phyloP scores from a whole-genome alignment of 2,329 filamentous ascomycete genomes.

The Macroventuria anomochaeta region DNA sequence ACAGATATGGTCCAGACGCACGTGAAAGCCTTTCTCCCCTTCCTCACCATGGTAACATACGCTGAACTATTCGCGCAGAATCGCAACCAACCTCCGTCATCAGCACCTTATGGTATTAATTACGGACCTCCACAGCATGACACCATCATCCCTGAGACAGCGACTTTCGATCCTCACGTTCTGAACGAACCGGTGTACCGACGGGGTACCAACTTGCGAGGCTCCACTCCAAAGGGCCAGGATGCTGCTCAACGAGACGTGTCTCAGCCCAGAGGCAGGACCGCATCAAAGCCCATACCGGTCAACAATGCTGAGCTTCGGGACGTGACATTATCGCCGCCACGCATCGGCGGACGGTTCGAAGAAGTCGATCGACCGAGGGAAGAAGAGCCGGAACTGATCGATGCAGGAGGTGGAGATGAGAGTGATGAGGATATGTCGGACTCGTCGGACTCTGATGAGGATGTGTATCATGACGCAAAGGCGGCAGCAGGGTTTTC shows the following conservation, averaged over 20 bases:
- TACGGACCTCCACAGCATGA: neutral
- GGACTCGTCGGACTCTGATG: no score
- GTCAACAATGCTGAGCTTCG: neutral
- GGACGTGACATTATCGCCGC: neutral
- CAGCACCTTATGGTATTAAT: no score
- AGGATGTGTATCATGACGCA: no score
- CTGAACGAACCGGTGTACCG: neutral
- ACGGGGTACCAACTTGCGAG: neutral
- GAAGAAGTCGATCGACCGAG: neutral
- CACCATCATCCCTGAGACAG: neutral
- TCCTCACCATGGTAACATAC: neutral
- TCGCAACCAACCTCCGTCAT: neutral
- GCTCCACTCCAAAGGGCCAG: neutral
- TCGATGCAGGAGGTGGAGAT: neutral
- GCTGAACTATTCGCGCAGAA: neutral
- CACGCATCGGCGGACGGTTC: neutral
- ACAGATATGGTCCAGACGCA: neutral
- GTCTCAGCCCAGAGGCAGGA: no score
- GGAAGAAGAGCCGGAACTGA: neutral
- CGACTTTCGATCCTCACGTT: neutral
- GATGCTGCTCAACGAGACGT: neutral
- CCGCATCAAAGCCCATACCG: neutral
- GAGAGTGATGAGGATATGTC: neutral
- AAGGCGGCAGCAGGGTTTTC: no score
- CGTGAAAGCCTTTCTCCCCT: neutral